phyloP scores from a whole-genome alignment of 2,329 filamentous ascomycete species.

The Plenodomus tracheiphilus region DNA sequence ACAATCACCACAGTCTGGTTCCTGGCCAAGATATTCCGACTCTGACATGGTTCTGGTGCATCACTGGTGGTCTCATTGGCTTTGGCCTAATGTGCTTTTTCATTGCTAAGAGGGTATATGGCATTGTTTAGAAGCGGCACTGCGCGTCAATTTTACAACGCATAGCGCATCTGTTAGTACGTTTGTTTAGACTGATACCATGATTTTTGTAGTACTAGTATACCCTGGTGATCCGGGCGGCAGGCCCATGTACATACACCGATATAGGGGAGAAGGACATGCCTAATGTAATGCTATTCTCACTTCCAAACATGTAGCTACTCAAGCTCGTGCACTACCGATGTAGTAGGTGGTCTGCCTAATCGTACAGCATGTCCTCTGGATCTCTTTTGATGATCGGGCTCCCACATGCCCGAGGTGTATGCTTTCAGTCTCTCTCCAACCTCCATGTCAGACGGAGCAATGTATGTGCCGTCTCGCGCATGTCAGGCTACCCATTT shows the following conservation, averaged over 20 bases:
- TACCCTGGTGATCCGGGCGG: not conserved
- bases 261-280: not conserved
- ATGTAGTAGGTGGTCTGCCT: no score
- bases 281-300: not conserved
- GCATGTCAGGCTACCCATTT: not conserved
- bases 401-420: no score
- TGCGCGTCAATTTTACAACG: not conserved
- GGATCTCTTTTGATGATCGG: no score
- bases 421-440: no score
- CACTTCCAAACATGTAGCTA: no score
- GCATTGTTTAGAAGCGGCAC: slow-evolving; percentile 30
- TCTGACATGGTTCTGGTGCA: slow-evolving; percentile 54
- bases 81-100: slow-evolving; percentile 82
- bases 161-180: not conserved
- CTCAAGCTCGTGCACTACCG: no score
- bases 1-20: slow-evolving; percentile 60
- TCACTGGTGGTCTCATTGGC: slow-evolving; percentile 72
- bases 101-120: slow-evolving; percentile 71
- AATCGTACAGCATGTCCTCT: no score
- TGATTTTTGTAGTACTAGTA: not conserved
- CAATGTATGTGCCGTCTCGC: not conserved
- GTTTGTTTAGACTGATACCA: not conserved
- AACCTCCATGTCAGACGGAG: not conserved
- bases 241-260: not conserved
- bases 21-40: slow-evolving; percentile 86